These are phyloP conservation scores for Apiospora kogelbergensis DNA, from an alignment of 2,329 filamentous ascomycete genomes.

Conservation along the genomic window DNA sequence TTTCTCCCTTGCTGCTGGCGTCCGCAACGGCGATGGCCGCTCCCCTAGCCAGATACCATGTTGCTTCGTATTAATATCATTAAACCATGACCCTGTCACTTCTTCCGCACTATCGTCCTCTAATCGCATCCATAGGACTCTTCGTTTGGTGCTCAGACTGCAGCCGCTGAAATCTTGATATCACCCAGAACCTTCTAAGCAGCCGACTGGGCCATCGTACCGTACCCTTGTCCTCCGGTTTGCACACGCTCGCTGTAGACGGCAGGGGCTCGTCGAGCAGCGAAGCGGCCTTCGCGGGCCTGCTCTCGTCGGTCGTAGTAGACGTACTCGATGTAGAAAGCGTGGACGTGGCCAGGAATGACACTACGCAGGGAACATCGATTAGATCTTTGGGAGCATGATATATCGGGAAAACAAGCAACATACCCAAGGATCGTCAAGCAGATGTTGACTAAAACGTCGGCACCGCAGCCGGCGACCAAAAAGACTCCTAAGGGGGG, in stretches of 20 bases:
- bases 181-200: neutral
- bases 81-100: neutral
- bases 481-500: conserved; percentile 65
- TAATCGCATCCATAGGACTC: neutral
- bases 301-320: conserved; percentile 75
- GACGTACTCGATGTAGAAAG: conserved; percentile 80
- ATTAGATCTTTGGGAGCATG: neutral
- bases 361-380: neutral
- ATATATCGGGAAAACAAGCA: neutral
- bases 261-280: conserved; percentile 59
- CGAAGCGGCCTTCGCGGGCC: conserved; percentile 55
- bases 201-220: conserved; percentile 42
- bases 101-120: neutral
- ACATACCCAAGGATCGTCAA: conserved; percentile 63
- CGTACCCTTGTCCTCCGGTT: conserved; percentile 67
- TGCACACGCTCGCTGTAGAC: conserved; percentile 75
- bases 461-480: conserved; percentile 64
- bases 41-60: neutral
- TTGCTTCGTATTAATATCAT: neutral
- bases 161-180: neutral
- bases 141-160: neutral
- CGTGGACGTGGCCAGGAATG: conserved; percentile 75
- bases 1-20: neutral
- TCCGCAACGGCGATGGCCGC: neutral
- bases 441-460: conserved; percentile 66